These are phyloP conservation scores for Exophiala sideris DNA, from an alignment of 2,329 filamentous ascomycete species.

Conservation along the genomic window DNA sequence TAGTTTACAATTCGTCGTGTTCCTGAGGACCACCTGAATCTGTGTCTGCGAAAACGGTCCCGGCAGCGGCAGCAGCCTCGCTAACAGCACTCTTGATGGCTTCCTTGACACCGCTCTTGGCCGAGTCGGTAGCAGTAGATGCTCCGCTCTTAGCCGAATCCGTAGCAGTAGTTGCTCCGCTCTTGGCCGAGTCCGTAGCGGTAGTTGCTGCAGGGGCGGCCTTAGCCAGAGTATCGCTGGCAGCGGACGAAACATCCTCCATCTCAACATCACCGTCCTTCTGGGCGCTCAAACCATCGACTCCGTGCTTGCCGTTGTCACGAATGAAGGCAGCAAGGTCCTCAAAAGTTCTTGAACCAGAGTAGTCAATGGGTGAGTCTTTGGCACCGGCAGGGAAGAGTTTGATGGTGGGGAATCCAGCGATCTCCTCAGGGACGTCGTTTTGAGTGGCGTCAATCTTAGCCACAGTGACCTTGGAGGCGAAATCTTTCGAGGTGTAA, in stretches of 20 bases:
- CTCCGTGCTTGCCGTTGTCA: slow-evolving; percentile 89
- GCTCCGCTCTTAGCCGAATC: no score
- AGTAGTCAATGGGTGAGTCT: slow-evolving; percentile 79
- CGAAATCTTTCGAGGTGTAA: slow-evolving; percentile 50
- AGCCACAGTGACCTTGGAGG: slow-evolving; percentile 63
- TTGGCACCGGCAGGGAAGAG: slow-evolving; percentile 90
- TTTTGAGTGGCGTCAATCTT: slow-evolving; percentile 97
- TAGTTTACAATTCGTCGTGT: slow-evolving; percentile 28
- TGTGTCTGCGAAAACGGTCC: slow-evolving; percentile 23
- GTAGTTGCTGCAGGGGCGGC: slow-evolving; percentile 29
- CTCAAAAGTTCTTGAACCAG: slow-evolving; percentile 81
- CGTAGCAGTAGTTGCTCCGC: no score
- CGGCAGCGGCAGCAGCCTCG: slow-evolving; percentile 23
- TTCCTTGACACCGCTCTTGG: slow-evolving; percentile 53
- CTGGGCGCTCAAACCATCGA: slow-evolving; percentile 60
- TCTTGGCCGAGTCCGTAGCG: slow-evolving; percentile 31
- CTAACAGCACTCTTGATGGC: slow-evolving; percentile 20
- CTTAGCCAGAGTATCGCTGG: slow-evolving; percentile 29
- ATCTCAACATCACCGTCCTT: slow-evolving; percentile 58
- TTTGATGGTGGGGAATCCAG: slow-evolving; percentile 99
- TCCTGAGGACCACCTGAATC: slow-evolving; percentile 24
- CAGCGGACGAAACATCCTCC: slow-evolving; percentile 51
- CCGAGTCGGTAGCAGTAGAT: slow-evolving; percentile 48
- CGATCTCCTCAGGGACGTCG: slow-evolving; percentile 94
- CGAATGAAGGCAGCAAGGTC: slow-evolving; percentile 89